Evolutionary conservation across 2,329 filamentous ascomycete species (phyloP).

Genomic region (Diaporthe batatas): DNA sequence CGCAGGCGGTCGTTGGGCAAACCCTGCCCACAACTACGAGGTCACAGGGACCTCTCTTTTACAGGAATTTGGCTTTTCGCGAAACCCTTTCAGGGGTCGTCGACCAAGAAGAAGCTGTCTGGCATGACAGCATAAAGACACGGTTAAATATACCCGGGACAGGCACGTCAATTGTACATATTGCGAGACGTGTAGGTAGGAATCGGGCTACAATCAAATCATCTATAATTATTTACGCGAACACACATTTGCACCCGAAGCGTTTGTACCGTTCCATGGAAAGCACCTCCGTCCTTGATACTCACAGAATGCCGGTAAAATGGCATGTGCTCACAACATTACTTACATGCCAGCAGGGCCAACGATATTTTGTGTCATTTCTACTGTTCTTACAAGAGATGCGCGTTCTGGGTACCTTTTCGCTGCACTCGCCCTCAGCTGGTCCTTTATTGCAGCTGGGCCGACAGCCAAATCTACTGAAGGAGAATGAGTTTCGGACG

Average conservation of each 20-base stretch:
- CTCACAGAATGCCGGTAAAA: neutral
- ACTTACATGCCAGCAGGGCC: neutral
- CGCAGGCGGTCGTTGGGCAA: slow-evolving; percentile 4
- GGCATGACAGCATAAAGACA: neutral
- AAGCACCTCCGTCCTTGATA: too few relatives aligned
- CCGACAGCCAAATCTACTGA: neutral
- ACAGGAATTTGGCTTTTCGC: neutral
- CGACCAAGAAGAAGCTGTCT: slow-evolving; percentile 4
- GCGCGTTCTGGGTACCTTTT: neutral
- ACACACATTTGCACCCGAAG: neutral
- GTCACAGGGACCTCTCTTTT: neutral
- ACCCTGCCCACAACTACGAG: neutral
- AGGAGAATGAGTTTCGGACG: neutral
- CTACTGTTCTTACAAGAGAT: neutral
- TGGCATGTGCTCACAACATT: neutral
- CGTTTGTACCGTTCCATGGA: too few relatives aligned
- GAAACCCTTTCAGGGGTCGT: neutral
- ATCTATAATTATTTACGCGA: neutral
- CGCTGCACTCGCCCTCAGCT: neutral
- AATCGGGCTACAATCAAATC: slow-evolving; percentile 1
- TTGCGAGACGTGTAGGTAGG: slow-evolving; percentile 1
- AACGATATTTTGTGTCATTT: neutral
- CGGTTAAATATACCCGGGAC: slow-evolving; percentile 14
- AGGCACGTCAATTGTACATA: slow-evolving; percentile 6
- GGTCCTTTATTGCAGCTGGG: too few relatives aligned